These are phyloP conservation scores for Neurospora sp. DNA, from an alignment of 495 filamentous ascomycete genomes.

Conservation along the genomic window DNA sequence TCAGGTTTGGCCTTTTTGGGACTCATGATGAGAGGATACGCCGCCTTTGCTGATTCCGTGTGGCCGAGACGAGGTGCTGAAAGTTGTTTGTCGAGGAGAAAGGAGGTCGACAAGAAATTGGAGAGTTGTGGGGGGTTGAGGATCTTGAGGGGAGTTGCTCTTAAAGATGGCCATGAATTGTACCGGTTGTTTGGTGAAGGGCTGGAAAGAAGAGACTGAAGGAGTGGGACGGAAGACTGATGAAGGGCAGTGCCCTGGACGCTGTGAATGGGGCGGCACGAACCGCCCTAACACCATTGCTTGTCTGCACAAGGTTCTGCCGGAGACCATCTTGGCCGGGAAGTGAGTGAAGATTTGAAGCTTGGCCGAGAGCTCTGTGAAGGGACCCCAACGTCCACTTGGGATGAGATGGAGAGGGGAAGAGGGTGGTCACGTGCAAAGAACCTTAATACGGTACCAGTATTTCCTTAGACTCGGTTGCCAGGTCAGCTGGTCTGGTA, in stretches of 20 bases:
- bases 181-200: not conserved
- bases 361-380: not conserved
- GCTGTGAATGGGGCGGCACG: not conserved
- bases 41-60: not conserved
- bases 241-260: not conserved
- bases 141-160: not conserved
- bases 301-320: not conserved
- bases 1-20: not conserved
- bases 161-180: not conserved
- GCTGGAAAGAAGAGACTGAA: not conserved
- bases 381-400: not conserved
- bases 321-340: not conserved
- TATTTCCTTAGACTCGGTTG: too few relatives aligned
- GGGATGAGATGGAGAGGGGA: not conserved
- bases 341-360: too few relatives aligned
- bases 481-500: too few relatives aligned
- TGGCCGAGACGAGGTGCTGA: not conserved
- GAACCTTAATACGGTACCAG: too few relatives aligned
- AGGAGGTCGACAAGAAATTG: not conserved
- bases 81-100: not conserved
- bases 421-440: not conserved
- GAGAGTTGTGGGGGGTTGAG: not conserved
- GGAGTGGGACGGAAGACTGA: not conserved
- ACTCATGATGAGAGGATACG: not conserved
- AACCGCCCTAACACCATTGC: not conserved